A percentile compares a stretch with the other conserved stretches of the same genome.
Conservation (phyloP, 805 yeast species). For the Tetrapisispora nanseiensis region DNA sequence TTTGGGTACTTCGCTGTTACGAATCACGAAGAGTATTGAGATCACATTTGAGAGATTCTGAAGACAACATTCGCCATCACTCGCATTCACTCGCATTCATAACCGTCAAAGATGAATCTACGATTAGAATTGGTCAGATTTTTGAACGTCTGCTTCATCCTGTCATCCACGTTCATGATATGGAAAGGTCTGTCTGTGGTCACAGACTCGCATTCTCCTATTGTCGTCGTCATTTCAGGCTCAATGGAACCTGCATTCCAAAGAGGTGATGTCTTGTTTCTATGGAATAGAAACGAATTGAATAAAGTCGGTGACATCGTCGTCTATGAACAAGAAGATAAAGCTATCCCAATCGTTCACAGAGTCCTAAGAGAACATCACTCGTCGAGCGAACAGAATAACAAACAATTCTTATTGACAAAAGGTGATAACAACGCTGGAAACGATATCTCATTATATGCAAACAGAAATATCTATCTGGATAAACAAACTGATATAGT, state of each 20-base stretch:
- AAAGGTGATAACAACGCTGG: constrained; percentile 95
- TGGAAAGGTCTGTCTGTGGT: constrained; percentile 77
- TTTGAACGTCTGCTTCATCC: constrained; percentile 64
- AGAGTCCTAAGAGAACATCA: constrained; percentile 80
- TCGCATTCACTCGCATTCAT: too few species aligned
- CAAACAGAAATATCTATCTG: constrained; percentile 63
- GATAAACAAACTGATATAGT: constrained; percentile 69
- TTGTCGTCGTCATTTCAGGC: constrained; percentile 94
- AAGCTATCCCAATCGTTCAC: constrained; percentile 92
- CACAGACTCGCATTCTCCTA: constrained; percentile 81
- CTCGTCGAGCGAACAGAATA: constrained; percentile 7
- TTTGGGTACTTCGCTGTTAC: too few species aligned
- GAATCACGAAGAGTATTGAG: too few species aligned
- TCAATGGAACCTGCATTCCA: constrained; percentile 99
- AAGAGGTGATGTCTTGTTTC: constrained; percentile 85
- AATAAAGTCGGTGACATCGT: constrained; percentile 86
- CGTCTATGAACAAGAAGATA: constrained; percentile 73
- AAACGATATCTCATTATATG: constrained; percentile 82
- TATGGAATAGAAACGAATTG: constrained; percentile 71
- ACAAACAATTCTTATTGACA: constrained; percentile 66
- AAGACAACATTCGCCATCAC: too few species aligned
- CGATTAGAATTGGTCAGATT: constrained; percentile 55
- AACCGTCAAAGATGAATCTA: too few species aligned
- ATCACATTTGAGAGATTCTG: too few species aligned
- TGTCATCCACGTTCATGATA: constrained; percentile 81